phyloP scores from a whole-genome alignment of 2,329 filamentous ascomycete species.

The Aureobasidium sp. region DNA sequence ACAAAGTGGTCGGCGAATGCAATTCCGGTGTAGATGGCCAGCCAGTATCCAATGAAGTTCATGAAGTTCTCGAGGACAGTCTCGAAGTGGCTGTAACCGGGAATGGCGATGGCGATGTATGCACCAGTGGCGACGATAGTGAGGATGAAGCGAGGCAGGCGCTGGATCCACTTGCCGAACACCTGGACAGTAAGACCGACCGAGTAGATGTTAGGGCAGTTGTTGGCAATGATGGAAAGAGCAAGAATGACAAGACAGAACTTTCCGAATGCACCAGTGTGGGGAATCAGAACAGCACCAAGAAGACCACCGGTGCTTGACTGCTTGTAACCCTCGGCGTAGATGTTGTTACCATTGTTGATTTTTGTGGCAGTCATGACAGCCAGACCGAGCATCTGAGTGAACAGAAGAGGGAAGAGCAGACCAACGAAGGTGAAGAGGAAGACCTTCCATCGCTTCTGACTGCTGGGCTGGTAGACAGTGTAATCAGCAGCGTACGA shows the following conservation, averaged over 20 bases:
- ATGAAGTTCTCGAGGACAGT: conserved; percentile 55
- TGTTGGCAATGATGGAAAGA: conserved; percentile 36
- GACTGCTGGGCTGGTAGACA: conserved; percentile 61
- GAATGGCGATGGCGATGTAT: conserved; percentile 62
- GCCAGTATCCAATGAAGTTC: conserved; percentile 55
- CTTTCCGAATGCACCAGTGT: conserved; percentile 59
- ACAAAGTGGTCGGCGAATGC: conserved; percentile 58
- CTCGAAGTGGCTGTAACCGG: conserved; percentile 59
- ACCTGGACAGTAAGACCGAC: conserved; percentile 58
- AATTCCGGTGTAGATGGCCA: conserved; percentile 63
- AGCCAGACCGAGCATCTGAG: conserved; percentile 63
- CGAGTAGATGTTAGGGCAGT: conserved; percentile 51
- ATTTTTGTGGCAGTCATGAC: conserved; percentile 54
- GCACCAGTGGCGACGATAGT: conserved; percentile 51
- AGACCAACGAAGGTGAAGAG: conserved; percentile 60
- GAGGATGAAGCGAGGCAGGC: conserved; percentile 60
- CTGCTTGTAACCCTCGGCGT: conserved; percentile 44
- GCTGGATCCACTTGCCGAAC: conserved; percentile 48
- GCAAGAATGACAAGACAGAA: conserved; percentile 50
- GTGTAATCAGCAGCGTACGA: conserved; percentile 70
- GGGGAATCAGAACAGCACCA: conserved; percentile 53
- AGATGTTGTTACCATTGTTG: conserved; percentile 47
- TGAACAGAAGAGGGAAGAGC: conserved; percentile 63
- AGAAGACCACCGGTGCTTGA: conserved; percentile 60
- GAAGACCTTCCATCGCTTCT: conserved; percentile 56